phyloP scores from a whole-genome alignment of 176 grass and related monocot genomes.

The Oryza meridionalis region DNA sequence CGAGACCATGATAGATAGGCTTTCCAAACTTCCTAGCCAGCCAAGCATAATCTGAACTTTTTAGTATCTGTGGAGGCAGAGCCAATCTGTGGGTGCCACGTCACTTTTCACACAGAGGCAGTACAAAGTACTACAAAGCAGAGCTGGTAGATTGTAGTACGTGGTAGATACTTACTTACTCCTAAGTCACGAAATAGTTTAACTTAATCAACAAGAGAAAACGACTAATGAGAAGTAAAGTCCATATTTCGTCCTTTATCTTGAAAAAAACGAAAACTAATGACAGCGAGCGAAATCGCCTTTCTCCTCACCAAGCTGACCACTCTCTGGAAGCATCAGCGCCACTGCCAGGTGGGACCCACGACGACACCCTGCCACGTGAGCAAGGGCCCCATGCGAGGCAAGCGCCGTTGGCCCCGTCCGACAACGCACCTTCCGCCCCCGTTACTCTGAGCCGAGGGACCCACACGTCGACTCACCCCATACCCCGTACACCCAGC shows the following conservation, averaged over 20 bases:
- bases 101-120: no score
- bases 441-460: neutral
- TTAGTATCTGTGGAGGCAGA: neutral
- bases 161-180: neutral
- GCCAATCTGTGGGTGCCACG: neutral
- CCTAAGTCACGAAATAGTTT: neutral
- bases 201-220: neutral
- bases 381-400: constrained; percentile 18
- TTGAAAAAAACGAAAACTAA: neutral
- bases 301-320: neutral
- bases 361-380: neutral
- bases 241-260: no score
- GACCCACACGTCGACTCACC: neutral
- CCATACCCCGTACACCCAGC: rapidly evolving
- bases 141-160: neutral
- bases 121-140: no score
- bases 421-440: neutral
- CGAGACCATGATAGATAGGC: neutral
- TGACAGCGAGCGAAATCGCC: neutral
- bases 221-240: neutral
- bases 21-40: neutral
- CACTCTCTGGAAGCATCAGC: constrained; percentile 2
- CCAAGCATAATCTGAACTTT: neutral
- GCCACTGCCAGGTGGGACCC: neutral
- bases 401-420: constrained; percentile 30